Evolutionary conservation across 2,329 filamentous ascomycete genomes (phyloP).

Genomic region (Zymoseptoria brevis): DNA sequence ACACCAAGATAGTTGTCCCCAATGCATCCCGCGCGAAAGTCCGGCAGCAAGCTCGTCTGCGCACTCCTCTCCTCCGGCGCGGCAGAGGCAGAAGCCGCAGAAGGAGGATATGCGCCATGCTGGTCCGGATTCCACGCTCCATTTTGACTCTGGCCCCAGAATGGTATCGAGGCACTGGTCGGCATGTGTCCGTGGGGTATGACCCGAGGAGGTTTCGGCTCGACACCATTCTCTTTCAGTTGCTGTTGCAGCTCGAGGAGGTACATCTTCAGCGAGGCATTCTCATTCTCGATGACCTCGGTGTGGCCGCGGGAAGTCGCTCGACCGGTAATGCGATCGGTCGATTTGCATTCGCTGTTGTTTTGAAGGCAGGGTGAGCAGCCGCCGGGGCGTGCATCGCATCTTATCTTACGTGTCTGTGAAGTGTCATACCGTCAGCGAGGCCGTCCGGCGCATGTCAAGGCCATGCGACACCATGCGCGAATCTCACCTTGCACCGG

Average conservation of each 20-base stretch:
- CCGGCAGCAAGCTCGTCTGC: constrained; percentile 29
- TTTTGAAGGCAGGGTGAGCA: constrained; percentile 75
- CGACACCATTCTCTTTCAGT: constrained; percentile 52
- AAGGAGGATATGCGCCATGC: not conserved
- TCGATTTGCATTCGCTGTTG: constrained; percentile 71
- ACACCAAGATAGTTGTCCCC: constrained; percentile 61
- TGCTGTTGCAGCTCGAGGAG: constrained; percentile 62
- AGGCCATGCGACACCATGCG: not conserved
- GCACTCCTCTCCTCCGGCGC: not conserved
- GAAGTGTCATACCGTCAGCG: not conserved
- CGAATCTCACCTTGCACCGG: constrained; percentile 65
- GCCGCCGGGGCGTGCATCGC: constrained; percentile 70
- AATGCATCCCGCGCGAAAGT: constrained; percentile 40
- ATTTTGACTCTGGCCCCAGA: not conserved
- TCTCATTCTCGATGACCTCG: constrained; percentile 66
- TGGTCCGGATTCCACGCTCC: not conserved
- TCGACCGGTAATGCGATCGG: constrained; percentile 76
- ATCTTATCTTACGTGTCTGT: constrained; percentile 77
- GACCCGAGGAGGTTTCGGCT: constrained; percentile 34
- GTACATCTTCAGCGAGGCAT: constrained; percentile 57
- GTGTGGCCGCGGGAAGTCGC: constrained; percentile 72
- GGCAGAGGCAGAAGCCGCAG: not conserved
- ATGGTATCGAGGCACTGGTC: not conserved
- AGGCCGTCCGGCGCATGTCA: not conserved
- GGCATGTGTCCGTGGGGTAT: constrained; percentile 3